Base-by-base conservation (phyloP, 1,284 basidiomycete species). In the Termitomyces sp. region DNA sequence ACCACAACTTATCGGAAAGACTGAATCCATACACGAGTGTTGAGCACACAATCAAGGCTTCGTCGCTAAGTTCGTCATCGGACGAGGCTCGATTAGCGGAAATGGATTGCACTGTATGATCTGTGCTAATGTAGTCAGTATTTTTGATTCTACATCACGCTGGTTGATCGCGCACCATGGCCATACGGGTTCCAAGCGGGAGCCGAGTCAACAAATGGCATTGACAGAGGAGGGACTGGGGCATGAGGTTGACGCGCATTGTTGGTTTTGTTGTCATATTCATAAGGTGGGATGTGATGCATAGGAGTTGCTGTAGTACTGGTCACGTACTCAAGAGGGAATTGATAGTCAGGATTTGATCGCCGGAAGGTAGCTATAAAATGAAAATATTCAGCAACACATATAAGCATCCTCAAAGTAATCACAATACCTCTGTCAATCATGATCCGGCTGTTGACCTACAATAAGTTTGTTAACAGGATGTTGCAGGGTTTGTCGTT, bases 21-120 rank as follows among this genome's bases (percentile, higher is more conserved):
- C 78, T 81, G 64, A 83, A 85, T 0, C 80, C 82, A 52, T 78
- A 81, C 1, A 83, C 73, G 40, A 79, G 67, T 0, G 80, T 76
- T 1, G 81, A 72, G 0, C 79, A 70, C 14, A 84, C 63, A n/a
- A 83, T 65, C n/a, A 81, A 64, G 30, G 81, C 76, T 24, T 81
- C 76, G 1, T 80, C 76, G 0, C 68, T 66, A 38, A 80, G 63
- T 18, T 79, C 72, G 3, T 61, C 56, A 8, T 67, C 54, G 33
- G 60, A 59, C 6, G 60, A 47, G 3, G 64, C 61, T 5, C 67
- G 62, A 3, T 66, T 62, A 16, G 55, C 59, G 31, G 43, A 61
- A 49, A 43, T 57, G 37, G 55, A 60, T 53, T 64, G 63, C 44
- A 61, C 65, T 53, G 57, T 28, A 10, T 49, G 46, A 11, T 53